These are phyloP conservation scores for Dactylonectria macrodidyma DNA, from an alignment of 2,329 filamentous ascomycete genomes.

Conservation along the genomic window DNA sequence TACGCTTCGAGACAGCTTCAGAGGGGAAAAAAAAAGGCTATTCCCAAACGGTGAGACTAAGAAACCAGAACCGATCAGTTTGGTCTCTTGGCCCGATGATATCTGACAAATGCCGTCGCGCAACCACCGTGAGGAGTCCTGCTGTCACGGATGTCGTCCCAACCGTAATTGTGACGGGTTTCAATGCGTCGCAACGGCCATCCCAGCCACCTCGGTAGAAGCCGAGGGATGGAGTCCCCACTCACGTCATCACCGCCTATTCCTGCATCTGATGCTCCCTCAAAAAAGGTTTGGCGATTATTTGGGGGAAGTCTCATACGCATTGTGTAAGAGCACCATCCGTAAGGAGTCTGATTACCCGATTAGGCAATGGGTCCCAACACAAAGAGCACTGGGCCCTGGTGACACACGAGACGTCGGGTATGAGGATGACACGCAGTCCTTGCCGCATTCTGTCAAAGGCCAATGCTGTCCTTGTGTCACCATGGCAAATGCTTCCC, in stretches of 20 bases:
- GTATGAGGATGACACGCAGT: conserved; percentile 27
- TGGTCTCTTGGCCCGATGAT: conserved; percentile 14
- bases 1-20: conserved; percentile 6
- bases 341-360: conserved; percentile 30
- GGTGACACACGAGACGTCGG: conserved; percentile 42
- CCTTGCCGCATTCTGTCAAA: conserved; percentile 18
- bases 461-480: conserved; percentile 13
- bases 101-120: conserved; percentile 36
- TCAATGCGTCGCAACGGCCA: conserved; percentile 15
- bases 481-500: conserved; percentile 12
- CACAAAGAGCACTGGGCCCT: conserved; percentile 34
- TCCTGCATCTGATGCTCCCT: background rate
- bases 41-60: conserved; percentile 4
- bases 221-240: conserved; percentile 4
- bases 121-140: conserved; percentile 22
- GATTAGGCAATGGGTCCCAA: conserved; percentile 33
- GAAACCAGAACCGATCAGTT: background rate
- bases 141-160: conserved; percentile 39
- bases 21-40: background rate
- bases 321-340: conserved; percentile 22
- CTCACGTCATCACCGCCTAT: conserved; percentile 2
- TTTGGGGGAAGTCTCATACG: conserved; percentile 19
- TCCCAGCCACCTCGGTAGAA: conserved; percentile 12
- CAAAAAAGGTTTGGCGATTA: conserved; percentile 8
- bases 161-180: conserved; percentile 23